Evolutionary conservation across 345 rosid genomes (phyloP), one percentile per base, ranked within the genome.

Genomic region (Xanthoceras sorbifolium): DNA sequence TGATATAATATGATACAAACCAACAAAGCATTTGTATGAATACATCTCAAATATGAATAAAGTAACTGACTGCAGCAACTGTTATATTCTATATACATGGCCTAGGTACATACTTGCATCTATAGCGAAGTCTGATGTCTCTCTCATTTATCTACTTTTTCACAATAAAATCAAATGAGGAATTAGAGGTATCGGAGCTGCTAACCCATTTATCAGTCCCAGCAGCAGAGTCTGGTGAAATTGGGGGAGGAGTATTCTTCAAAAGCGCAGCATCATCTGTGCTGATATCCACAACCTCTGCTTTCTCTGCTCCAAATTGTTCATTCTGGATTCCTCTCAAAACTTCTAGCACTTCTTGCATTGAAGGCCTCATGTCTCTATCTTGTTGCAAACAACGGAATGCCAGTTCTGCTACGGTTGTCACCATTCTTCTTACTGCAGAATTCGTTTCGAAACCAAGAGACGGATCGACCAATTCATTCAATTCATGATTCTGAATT

Each of bases 311-410:
- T 29, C 75, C 75, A 3, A 50, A 64, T 59, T 86, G 78, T 67
- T 80, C 84, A 12, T 32, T 63, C 80, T 88, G 80, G 25, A 92
- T 87, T 36, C 68, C 90, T 75, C 15, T 77, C 81, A 94, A 80
- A 28, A 76, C 77, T 81, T 84, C 82, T 50, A 87, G 10, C 5
- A 88, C 92, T 86, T 91, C 98, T 69, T 78, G 82, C 96, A 94
- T 93, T 26, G 88, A 78, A 31, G 98, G 98, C 85, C 98, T 84
- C 77, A 85, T 74, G 3, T 93, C 96, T 69, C 84, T 90, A 66
- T 91, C 97, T 20, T 91, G 87, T 77, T 94, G 98, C 77, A 94
- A 68, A 77, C 98, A 94, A 44, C 89, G 82, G 77, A 93, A 93
- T 5, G 90, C 98, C 70, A 94, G 74, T 68, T 86, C 98, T 1